A percentile compares a stretch with the other conserved stretches of the same genome.
Evolutionary conservation across 2,329 filamentous ascomycete species (phyloP).

Genomic region (Neonectria hederae): DNA sequence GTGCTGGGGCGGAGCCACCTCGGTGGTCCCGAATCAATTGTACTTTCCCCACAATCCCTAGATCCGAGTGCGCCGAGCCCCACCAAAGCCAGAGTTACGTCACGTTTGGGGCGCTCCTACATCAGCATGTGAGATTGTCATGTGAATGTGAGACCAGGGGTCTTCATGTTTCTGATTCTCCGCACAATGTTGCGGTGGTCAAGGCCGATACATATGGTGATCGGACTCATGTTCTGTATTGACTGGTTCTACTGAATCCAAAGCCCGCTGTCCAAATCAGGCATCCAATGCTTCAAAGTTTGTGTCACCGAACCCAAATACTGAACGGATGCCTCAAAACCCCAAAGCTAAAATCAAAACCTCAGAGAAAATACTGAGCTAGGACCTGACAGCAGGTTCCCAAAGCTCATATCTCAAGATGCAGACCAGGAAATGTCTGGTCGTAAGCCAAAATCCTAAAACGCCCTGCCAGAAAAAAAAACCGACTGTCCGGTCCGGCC

Average conservation of each 20-base stretch:
- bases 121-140: constrained; percentile 39
- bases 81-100: constrained; percentile 27
- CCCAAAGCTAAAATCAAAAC: constrained; percentile 27
- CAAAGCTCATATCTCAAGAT: constrained; percentile 31
- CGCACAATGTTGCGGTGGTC: not conserved
- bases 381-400: constrained; percentile 28
- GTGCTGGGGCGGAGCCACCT: not conserved
- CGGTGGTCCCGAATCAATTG: constrained; percentile 14
- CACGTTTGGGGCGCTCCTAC: constrained; percentile 13
- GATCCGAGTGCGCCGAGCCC: constrained; percentile 22
- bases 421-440: constrained; percentile 32
- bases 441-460: constrained; percentile 16
- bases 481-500: constrained; percentile 28
- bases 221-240: constrained; percentile 9
- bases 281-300: constrained; percentile 7
- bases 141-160: constrained; percentile 32
- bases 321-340: constrained; percentile 6
- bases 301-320: constrained; percentile 2
- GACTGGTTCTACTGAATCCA: constrained; percentile 18
- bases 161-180: not conserved
- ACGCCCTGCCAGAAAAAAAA: constrained; percentile 29
- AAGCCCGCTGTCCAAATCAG: constrained; percentile 12
- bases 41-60: constrained; percentile 20
- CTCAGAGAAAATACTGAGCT: constrained; percentile 24
- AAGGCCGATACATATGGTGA: constrained; percentile 1